phyloP scores from a whole-genome alignment of 768 basidiomycete species.

The Pulveroboletus frians region DNA sequence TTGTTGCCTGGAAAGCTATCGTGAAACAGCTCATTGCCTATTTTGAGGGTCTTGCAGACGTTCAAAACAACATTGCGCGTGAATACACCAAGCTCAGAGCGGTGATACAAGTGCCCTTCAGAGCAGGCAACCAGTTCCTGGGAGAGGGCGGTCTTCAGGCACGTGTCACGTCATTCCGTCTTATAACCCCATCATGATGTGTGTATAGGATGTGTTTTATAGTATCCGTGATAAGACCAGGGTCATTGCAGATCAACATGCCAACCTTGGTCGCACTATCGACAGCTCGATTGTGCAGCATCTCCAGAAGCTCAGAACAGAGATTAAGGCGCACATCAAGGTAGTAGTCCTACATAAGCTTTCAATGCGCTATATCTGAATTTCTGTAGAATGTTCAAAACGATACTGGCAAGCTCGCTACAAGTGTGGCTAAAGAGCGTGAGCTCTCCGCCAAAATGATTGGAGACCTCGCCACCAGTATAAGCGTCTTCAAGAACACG shows the following conservation, averaged over 20 bases:
- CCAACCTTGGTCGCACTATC: slow-evolving; percentile 92
- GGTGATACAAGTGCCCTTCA: slow-evolving; percentile 96
- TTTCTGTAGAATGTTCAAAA: slow-evolving; percentile 77
- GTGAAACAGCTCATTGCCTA: slow-evolving; percentile 94
- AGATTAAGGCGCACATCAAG: slow-evolving; percentile 98
- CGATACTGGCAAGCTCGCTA: slow-evolving; percentile 89
- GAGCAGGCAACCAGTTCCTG: slow-evolving; percentile 92
- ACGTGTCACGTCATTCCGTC: slow-evolving; percentile 13
- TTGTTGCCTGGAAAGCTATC: slow-evolving; percentile 92
- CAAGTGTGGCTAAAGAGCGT: slow-evolving; percentile 88
- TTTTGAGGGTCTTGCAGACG: slow-evolving; percentile 64
- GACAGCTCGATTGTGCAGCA: slow-evolving; percentile 98
- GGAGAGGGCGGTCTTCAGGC: slow-evolving; percentile 96
- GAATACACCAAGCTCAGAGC: slow-evolving; percentile 92
- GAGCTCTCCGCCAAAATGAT: slow-evolving; percentile 78
- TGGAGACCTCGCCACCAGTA: slow-evolving; percentile 78
- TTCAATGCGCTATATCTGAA: background rate
- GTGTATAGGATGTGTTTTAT: slow-evolving; percentile 80
- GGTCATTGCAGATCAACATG: slow-evolving; percentile 90
- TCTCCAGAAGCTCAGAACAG: slow-evolving; percentile 86
- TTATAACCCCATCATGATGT: background rate
- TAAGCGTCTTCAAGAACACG: slow-evolving; percentile 92
- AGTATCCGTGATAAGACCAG: slow-evolving; percentile 90
- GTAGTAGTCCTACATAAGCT: slow-evolving; percentile 34
- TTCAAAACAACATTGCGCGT: slow-evolving; percentile 89